phyloP scores from a whole-genome alignment of 345 rosid genomes.

The Salix brachista region DNA sequence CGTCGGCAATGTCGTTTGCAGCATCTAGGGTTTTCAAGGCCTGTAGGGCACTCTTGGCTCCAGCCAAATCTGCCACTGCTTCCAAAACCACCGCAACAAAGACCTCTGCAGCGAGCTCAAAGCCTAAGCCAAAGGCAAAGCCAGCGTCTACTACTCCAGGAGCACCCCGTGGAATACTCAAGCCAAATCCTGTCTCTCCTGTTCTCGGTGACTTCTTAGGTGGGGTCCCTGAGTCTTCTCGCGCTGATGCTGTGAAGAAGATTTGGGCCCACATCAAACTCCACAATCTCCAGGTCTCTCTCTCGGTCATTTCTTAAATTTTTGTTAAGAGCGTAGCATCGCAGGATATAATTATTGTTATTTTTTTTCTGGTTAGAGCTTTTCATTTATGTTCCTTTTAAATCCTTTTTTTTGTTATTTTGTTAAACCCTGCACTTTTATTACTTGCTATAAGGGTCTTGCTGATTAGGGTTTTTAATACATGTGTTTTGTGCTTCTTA shows the following conservation, averaged over 20 bases:
- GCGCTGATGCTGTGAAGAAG: constrained; percentile 57
- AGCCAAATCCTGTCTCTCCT: constrained; percentile 55
- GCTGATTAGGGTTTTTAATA: no score
- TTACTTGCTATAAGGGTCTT: no score
- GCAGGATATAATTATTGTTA: not conserved
- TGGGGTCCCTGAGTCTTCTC: constrained; percentile 59
- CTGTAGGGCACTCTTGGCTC: constrained; percentile 54
- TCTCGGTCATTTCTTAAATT: not conserved
- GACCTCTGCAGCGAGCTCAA: constrained; percentile 23
- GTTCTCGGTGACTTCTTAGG: constrained; percentile 63
- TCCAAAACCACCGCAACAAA: not conserved
- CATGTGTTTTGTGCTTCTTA: no score
- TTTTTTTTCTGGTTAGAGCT: not conserved
- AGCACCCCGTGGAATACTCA: constrained; percentile 46
- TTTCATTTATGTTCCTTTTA: not conserved
- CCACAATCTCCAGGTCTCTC: constrained; percentile 66
- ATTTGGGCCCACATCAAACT: constrained; percentile 77
- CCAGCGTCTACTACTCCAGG: not conserved
- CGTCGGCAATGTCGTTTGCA: constrained; percentile 22
- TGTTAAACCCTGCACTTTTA: no score
- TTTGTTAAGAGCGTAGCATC: not conserved
- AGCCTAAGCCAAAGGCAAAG: constrained; percentile 14
- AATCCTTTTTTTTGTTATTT: no score
- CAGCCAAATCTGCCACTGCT: constrained; percentile 32
- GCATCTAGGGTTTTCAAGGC: constrained; percentile 55